Conservation (phyloP, 352 stramenopile genomes). For the Stephanocyclus meneghinianus region DNA sequence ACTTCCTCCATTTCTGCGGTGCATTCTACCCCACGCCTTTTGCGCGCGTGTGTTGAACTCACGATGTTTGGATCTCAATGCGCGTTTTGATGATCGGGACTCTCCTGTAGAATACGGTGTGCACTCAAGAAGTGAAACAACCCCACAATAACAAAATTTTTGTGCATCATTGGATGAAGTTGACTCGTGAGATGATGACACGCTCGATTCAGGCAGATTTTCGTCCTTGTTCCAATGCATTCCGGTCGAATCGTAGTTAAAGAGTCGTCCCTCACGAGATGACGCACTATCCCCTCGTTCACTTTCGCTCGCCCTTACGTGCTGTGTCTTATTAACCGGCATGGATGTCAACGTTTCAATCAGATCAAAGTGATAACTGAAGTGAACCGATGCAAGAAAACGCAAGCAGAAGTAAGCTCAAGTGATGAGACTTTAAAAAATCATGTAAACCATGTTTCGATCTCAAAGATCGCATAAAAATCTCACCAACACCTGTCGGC, state of each 20-base stretch:
- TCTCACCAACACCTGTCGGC: constrained; percentile 63
- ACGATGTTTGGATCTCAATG: constrained; percentile 55
- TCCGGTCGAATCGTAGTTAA: not conserved
- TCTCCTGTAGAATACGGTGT: constrained; percentile 27
- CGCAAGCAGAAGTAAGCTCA: not conserved
- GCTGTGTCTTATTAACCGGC: constrained; percentile 21
- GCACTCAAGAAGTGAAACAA: constrained; percentile 75
- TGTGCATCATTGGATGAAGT: constrained; percentile 1
- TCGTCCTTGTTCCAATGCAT: constrained; percentile 3
- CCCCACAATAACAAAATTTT: constrained; percentile 55
- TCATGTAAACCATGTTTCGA: constrained; percentile 1
- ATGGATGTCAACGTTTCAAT: constrained; percentile 53
- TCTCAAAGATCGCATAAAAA: not conserved
- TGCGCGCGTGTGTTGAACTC: constrained; percentile 70
- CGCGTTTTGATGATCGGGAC: constrained; percentile 40
- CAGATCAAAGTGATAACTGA: constrained; percentile 81
- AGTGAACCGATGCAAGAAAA: constrained; percentile 3
- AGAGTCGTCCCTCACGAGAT: constrained; percentile 24
- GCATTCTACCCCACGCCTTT: constrained; percentile 42
- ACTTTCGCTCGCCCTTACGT: constrained; percentile 22
- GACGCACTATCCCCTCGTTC: constrained; percentile 45
- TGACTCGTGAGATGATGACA: constrained; percentile 5
- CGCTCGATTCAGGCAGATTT: constrained; percentile 8
- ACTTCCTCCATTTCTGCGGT: constrained; percentile 17
- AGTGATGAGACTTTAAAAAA: not conserved